Base-by-base conservation (phyloP, 2,329 filamentous ascomycete species). In the Colletotrichum euphorbiae region DNA sequence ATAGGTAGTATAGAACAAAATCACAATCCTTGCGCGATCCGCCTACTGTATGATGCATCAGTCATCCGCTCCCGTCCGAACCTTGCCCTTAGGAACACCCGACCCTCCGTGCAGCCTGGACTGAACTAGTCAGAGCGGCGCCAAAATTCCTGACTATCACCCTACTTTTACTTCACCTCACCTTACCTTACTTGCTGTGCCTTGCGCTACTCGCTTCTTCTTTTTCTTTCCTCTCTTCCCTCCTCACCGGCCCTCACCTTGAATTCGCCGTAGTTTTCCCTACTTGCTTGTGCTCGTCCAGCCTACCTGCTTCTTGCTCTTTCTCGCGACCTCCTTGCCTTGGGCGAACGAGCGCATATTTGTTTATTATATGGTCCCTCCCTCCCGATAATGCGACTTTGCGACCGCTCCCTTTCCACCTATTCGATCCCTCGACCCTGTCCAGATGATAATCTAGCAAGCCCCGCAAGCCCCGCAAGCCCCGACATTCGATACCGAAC, bases 321-420 rank as follows among this genome's bases (percentile, higher is more conserved):
- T 28, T 42, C 33, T 38, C 17, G 13, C 17, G 17, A n/a, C 33
- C 48, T 51, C 19, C 28, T 31, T 48, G 21, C 36, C 6, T 45
- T 21, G 38, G 33, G 40, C 52, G 31, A 43, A 59, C 54, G 36
- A 15, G 57, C 60, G 64, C 52, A 64, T 50, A 52, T 33, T 51
- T 46, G 62, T 51, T 60, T 52, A 45, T 31, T 67, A 31, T 51
- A 62, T 67, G 67, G 42, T 40, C 51, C 45, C 52, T 52, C 50
- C 61, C 65, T 62, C 45, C 40, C 48, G 56, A 69, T 69, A 57
- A 69, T 69, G 67, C 67, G 56, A 67, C 67, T 38, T 69, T 69
- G 67, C 62, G 67, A 58, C 48, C 38, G 19, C 43, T 51, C 46
- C 54, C 51, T 46, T 42, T 40, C 33, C 24, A 31, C 67, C n/a